Evolutionary conservation across 345 rosid genomes (phyloP).

Genomic region (Eucalyptus camaldulensis): DNA sequence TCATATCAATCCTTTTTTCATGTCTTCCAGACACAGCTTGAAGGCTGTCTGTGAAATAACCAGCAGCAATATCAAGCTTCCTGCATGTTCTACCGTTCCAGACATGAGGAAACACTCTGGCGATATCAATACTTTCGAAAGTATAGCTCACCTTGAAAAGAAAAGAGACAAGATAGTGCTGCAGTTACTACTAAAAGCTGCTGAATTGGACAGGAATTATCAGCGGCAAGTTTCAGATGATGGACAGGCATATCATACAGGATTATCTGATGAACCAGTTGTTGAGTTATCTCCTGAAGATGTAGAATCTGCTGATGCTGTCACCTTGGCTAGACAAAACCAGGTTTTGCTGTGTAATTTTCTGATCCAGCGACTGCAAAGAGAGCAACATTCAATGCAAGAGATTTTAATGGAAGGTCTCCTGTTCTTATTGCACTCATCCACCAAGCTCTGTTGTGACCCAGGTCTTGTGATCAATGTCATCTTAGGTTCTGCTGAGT

Average conservation of each 20-base stretch:
- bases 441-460: conserved; percentile 49
- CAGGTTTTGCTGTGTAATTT: conserved; percentile 54
- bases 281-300: conserved; percentile 41
- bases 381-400: conserved; percentile 51
- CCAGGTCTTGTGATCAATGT: conserved; percentile 52
- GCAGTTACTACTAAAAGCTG: conserved; percentile 59
- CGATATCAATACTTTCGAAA: conserved; percentile 22
- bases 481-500: conserved; percentile 46
- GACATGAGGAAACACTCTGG: conserved; percentile 15
- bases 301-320: conserved; percentile 44
- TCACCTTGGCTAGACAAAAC: conserved; percentile 74
- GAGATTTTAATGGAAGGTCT: conserved; percentile 71
- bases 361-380: conserved; percentile 42
- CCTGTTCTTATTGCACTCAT: conserved; percentile 53
- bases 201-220: conserved; percentile 52
- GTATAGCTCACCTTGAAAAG: conserved; percentile 42
- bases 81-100: conserved; percentile 8
- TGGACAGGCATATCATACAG: conserved; percentile 12
- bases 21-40: conserved; percentile 32
- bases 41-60: conserved; percentile 2
- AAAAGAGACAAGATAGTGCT: conserved; percentile 66
- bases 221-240: conserved; percentile 12
- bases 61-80: not conserved
- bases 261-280: conserved; percentile 29
- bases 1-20: conserved; percentile 70